These are phyloP conservation scores for Gossypium laxum DNA, from an alignment of 441 rosid genomes.

Conservation along the genomic window DNA sequence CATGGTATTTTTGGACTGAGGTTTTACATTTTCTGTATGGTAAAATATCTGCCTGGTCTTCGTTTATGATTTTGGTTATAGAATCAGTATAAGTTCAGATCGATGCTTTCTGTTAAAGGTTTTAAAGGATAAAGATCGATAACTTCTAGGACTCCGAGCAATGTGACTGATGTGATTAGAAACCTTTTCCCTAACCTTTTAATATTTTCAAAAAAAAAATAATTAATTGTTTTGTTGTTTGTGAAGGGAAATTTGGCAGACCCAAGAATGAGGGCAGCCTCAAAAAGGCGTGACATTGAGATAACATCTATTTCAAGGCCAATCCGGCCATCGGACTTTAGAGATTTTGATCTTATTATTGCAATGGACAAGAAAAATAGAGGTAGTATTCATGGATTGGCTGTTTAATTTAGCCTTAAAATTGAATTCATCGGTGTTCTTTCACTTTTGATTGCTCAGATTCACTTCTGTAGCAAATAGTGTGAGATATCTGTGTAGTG, in stretches of 20 bases:
- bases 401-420: not conserved
- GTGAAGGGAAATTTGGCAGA: slow-evolving; percentile 77
- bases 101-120: not conserved
- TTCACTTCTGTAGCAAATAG: not conserved
- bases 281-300: slow-evolving; percentile 71
- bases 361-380: slow-evolving; percentile 79
- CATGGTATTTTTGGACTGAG: not conserved
- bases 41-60: not conserved
- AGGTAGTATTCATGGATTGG: slow-evolving; percentile 26
- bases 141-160: not conserved
- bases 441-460: not conserved
- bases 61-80: not conserved
- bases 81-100: not conserved
- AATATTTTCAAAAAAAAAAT: not conserved
- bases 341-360: slow-evolving; percentile 69
- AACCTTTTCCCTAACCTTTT: not conserved
- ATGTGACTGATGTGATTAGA: not conserved
- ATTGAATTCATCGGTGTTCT: not conserved
- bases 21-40: not conserved
- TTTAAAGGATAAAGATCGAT: not conserved
- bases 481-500: not conserved
- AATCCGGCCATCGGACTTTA: slow-evolving; percentile 62
- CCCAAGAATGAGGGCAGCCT: slow-evolving; percentile 81
- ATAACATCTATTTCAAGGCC: slow-evolving; percentile 85
- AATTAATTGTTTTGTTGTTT: not conserved